These are phyloP conservation scores for Peribolospora kevripleyi DNA, from an alignment of 768 basidiomycete species.

Conservation along the genomic window DNA sequence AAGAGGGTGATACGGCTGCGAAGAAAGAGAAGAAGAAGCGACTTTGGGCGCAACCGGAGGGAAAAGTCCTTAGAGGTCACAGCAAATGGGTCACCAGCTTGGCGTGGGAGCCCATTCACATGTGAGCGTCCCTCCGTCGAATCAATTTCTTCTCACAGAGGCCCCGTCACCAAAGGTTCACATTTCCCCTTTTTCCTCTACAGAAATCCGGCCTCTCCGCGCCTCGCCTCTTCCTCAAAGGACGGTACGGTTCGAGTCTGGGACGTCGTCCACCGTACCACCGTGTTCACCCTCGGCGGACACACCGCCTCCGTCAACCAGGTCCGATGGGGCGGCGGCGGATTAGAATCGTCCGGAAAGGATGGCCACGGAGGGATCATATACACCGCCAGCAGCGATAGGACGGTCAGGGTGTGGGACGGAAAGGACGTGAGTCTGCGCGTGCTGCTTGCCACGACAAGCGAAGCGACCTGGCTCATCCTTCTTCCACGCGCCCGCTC, in stretches of 20 bases:
- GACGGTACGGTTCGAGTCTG: slow-evolving; percentile 91
- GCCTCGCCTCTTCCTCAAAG: slow-evolving; percentile 84
- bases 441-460: not conserved
- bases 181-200: not conserved
- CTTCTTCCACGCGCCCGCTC: not conserved
- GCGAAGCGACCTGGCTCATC: not conserved
- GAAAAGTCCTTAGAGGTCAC: slow-evolving; percentile 76
- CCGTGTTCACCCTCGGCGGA: slow-evolving; percentile 69
- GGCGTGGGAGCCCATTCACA: slow-evolving; percentile 86
- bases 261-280: slow-evolving; percentile 43
- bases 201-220: slow-evolving; percentile 53
- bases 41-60: slow-evolving; percentile 49
- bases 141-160: not conserved
- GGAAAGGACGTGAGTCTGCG: slow-evolving; percentile 37
- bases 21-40: not conserved
- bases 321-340: slow-evolving; percentile 85
- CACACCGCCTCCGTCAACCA: slow-evolving; percentile 87
- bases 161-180: slow-evolving; percentile 3
- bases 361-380: slow-evolving; percentile 36
- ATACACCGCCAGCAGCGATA: slow-evolving; percentile 85
- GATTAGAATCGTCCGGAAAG: slow-evolving; percentile 17
- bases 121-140: slow-evolving; percentile 28
- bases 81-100: slow-evolving; percentile 89
- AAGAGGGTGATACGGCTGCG: not conserved
- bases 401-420: slow-evolving; percentile 87